Evolutionary conservation across 768 basidiomycete species (phyloP).

Genomic region (Neoboletus brunneissimus): DNA sequence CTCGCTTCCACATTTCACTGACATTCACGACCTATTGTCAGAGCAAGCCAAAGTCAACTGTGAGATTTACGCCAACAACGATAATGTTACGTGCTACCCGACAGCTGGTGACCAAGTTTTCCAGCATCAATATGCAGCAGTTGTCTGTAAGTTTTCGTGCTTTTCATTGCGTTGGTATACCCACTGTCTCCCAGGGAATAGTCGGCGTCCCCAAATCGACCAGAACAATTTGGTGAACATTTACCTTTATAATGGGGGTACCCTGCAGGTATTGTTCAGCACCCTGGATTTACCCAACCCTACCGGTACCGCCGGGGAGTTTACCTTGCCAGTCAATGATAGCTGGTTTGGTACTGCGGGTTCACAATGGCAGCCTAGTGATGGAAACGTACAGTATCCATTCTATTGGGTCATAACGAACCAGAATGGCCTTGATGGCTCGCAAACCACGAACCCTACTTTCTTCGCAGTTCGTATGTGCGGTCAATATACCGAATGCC

Average conservation of each 20-base stretch:
- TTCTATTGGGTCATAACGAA: slow-evolving; percentile 80
- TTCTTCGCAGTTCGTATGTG: slow-evolving; percentile 81
- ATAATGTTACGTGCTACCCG: slow-evolving; percentile 78
- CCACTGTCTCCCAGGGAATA: slow-evolving; percentile 59
- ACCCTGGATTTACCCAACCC: slow-evolving; percentile 46
- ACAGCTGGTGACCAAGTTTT: slow-evolving; percentile 47
- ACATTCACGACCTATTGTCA: slow-evolving; percentile 15
- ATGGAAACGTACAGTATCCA: slow-evolving; percentile 54
- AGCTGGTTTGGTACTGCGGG: slow-evolving; percentile 67
- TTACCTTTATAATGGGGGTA: slow-evolving; percentile 75
- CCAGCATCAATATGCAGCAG: slow-evolving; percentile 74
- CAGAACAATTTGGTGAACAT: slow-evolving; percentile 67
- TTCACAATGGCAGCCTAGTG: slow-evolving; percentile 41
- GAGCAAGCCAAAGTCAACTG: slow-evolving; percentile 47
- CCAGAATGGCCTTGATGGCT: slow-evolving; percentile 53
- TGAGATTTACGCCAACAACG: slow-evolving; percentile 59
- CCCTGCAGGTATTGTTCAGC: slow-evolving; percentile 47
- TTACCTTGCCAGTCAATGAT: slow-evolving; percentile 63
- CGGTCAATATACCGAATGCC: not conserved
- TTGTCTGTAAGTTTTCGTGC: slow-evolving; percentile 65
- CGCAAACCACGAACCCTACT: slow-evolving; percentile 61
- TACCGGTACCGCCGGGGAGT: slow-evolving; percentile 53
- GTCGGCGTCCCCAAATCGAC: slow-evolving; percentile 59
- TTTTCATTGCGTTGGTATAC: slow-evolving; percentile 9
- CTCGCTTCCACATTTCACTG: slow-evolving; percentile 9